Evolutionary conservation across 176 grass and related monocot genomes (phyloP).

Genomic region (Aegilops speltoides): DNA sequence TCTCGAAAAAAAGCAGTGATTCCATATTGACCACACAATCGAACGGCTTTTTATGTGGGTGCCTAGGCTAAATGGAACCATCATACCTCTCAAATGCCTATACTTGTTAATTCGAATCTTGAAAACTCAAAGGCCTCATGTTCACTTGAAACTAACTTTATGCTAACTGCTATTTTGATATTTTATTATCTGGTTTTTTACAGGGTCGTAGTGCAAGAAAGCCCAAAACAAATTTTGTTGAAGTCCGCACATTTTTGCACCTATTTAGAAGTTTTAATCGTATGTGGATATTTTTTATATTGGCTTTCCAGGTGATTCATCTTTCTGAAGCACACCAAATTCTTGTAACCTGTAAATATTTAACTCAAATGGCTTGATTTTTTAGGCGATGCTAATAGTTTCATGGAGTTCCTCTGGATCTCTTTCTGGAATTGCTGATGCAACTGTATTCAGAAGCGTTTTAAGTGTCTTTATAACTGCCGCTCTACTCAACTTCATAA

Average conservation of each 20-base stretch:
- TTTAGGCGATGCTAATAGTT: slow-evolving; percentile 74
- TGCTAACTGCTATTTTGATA: neutral
- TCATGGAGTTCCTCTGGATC: slow-evolving; percentile 72
- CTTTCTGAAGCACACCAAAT: slow-evolving; percentile 20
- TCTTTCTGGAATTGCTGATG: slow-evolving; percentile 58
- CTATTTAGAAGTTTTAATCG: slow-evolving; percentile 81
- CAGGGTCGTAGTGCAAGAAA: slow-evolving; percentile 36
- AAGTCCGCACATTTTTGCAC: slow-evolving; percentile 71
- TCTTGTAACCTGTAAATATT: slow-evolving; percentile 14
- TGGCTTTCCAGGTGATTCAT: slow-evolving; percentile 67
- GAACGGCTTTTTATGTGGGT: neutral
- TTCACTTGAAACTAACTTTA: slow-evolving; percentile 13
- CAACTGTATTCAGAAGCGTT: slow-evolving; percentile 61
- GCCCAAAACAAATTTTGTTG: slow-evolving; percentile 77
- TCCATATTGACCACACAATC: neutral
- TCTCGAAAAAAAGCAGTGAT: no score
- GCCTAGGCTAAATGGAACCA: neutral
- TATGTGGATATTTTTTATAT: slow-evolving; percentile 71
- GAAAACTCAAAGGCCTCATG: neutral
- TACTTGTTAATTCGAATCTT: slow-evolving; percentile 2
- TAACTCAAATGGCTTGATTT: slow-evolving; percentile 19
- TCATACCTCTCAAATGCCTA: neutral
- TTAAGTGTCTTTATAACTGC: slow-evolving; percentile 76
- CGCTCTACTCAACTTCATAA: slow-evolving; percentile 67
- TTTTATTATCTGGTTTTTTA: slow-evolving; percentile 14